Percentiles rank a stretch among this genome's conserved stretches.
Evolutionary conservation across 208 protist genomes (phyloP).

Genomic region (Trypanosoma lewisi): DNA sequence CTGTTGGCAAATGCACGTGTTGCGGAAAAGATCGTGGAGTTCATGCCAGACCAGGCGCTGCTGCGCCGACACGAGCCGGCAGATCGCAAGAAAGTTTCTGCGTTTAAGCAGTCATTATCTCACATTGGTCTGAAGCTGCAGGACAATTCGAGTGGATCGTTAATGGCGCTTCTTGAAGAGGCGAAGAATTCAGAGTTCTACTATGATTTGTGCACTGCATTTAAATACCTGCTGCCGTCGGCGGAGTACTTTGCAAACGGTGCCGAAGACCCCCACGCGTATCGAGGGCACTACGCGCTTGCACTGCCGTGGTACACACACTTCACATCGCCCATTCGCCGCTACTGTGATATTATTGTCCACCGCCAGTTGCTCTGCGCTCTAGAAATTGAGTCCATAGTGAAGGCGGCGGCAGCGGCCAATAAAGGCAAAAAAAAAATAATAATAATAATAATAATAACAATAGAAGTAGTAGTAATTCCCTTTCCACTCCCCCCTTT

Average conservation of each 20-base stretch:
- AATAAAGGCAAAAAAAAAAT: too few species aligned
- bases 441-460: too few species aligned
- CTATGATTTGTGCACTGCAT: constrained; percentile 51
- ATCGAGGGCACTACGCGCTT: constrained; percentile 87
- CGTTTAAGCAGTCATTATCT: constrained; percentile 30
- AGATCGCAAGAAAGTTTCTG: constrained; percentile 31
- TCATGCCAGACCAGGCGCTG: constrained; percentile 74
- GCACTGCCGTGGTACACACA: constrained; percentile 90
- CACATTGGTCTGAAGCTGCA: constrained; percentile 32
- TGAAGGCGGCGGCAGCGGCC: too few species aligned
- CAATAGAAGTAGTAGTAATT: constrained; percentile 17
- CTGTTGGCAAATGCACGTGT: constrained; percentile 87
- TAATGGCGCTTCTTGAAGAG: constrained; percentile 48
- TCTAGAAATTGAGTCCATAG: constrained; percentile 68
- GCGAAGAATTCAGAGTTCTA: constrained; percentile 30
- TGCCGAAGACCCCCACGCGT: constrained; percentile 20
- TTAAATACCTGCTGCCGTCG: constrained; percentile 69
- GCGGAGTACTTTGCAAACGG: constrained; percentile 85
- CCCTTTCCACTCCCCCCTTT: neutral
- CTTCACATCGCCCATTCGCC: constrained; percentile 94
- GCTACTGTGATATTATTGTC: constrained; percentile 92
- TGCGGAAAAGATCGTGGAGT: constrained; percentile 85
- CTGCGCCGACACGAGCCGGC: constrained; percentile 80
- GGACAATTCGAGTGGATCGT: constrained; percentile 40
- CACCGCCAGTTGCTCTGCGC: constrained; percentile 87